Conservation (phyloP, 352 stramenopile genomes). For the Phytophthora constricta region DNA sequence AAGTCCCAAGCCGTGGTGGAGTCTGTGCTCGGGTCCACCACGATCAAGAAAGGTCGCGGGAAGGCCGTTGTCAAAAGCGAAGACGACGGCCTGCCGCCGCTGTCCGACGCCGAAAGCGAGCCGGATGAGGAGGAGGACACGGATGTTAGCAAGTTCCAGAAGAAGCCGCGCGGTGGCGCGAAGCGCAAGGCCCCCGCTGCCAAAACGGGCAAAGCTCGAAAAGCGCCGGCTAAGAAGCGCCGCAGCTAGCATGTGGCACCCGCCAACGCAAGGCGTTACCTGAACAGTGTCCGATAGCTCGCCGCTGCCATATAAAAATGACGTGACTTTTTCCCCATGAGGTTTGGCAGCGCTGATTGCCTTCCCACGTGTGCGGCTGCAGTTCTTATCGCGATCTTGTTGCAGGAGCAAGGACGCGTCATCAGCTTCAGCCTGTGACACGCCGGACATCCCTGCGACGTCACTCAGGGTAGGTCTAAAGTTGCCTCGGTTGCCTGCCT, state of each 20-base stretch:
- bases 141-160: conserved; percentile 86
- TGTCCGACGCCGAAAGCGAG: conserved; percentile 80
- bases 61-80: conserved; percentile 52
- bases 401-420: too few relatives aligned
- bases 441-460: background rate
- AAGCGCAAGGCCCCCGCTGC: conserved; percentile 62
- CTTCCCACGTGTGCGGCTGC: too few relatives aligned
- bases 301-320: too few relatives aligned
- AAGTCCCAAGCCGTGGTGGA: conserved; percentile 95
- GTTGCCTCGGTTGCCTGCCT: background rate
- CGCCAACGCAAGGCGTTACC: background rate
- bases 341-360: too few relatives aligned
- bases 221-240: conserved; percentile 66
- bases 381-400: too few relatives aligned
- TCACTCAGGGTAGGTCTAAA: background rate
- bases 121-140: conserved; percentile 63
- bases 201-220: conserved; percentile 39
- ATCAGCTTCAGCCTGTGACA: conserved; percentile 4
- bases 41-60: conserved; percentile 75
- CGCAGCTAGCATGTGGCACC: conserved; percentile 47
- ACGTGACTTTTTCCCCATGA: too few relatives aligned
- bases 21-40: conserved; percentile 67
- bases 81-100: conserved; percentile 53
- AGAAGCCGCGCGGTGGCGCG: conserved; percentile 57
- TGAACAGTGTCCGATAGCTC: background rate